Base-by-base conservation (phyloP, 2,329 filamentous ascomycete species). In the Cladosporium cucumerinum region DNA sequence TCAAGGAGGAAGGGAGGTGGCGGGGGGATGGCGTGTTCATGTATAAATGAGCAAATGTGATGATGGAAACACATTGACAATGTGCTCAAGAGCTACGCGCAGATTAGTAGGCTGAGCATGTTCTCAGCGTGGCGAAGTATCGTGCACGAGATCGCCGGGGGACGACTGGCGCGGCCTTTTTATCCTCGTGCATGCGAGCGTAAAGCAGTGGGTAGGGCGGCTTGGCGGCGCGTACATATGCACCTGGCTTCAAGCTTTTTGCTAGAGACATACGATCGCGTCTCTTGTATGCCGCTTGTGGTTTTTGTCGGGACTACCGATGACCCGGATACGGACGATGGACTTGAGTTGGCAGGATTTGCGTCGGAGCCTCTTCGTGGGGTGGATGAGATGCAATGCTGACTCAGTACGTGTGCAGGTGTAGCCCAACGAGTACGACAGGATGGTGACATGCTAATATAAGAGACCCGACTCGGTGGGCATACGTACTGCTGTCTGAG, bases 181-280 rank as follows among this genome's bases (percentile, higher is more conserved):
- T 23, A 51, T 34, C 32, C 32, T 32, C 52, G 28, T 25, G 52
- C 52, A 57, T 57, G 52, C 52, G 30, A 34, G 28, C 28, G 52
- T 23, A 36, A 18, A 55, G 52, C 21, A 34, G 52, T 21, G 26
- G 52, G 52, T 55, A 34, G 10, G 5, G n/a, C n/a, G n/a, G 2
- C 28, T 28, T 59, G 32, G 36, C 36, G 32, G 55, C 25, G 32
- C 55, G 25, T 43, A 39, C 34, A 59, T 28, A 30, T 43, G 25
- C 36, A 48, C 30, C 26, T 26, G 16, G 1, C 2, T 14, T 32
- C 30, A 57, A 32, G 52, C 52, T 34, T 34, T 57, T 11, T 25
- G 30, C 28, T 57, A 57, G 52, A 25, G 30, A 57, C 30, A 57
- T 36, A 57, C 52, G 52, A 57, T 57, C 36, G 52, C n/a, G n/a